Conservation (phyloP, 495 filamentous ascomycete genomes). For the Neurospora sp. region DNA sequence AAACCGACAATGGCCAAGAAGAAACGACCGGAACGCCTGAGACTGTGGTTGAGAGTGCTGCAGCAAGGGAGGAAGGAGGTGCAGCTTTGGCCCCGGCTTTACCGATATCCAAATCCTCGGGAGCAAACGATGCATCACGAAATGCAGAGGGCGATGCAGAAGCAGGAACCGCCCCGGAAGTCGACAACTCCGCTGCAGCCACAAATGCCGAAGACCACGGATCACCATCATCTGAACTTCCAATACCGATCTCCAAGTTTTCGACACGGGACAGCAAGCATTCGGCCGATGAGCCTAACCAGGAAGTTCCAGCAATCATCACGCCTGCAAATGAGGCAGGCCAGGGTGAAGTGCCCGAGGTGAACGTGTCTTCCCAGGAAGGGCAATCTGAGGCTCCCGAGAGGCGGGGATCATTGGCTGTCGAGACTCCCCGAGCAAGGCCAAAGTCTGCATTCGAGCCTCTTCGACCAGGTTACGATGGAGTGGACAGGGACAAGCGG, state of each 20-base stretch:
- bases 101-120: constrained; percentile 23
- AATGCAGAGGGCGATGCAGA: neutral
- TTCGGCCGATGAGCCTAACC: constrained; percentile 1
- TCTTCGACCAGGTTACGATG: constrained; percentile 39
- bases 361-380: neutral
- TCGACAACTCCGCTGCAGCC: neutral
- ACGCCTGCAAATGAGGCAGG: neutral
- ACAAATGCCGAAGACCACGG: neutral
- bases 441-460: constrained; percentile 42
- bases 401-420: constrained; percentile 4
- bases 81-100: neutral
- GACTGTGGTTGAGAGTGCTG: neutral
- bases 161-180: neutral
- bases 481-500: constrained; percentile 34
- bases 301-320: constrained; percentile 8
- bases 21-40: neutral
- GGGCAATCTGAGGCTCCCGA: neutral
- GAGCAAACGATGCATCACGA: constrained; percentile 4
- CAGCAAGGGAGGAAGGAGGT: neutral
- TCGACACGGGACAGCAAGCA: constrained; percentile 30
- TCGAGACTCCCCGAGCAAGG: constrained; percentile 27
- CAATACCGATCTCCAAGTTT: constrained; percentile 39
- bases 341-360: neutral
- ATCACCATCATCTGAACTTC: constrained; percentile 11
- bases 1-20: neutral